Base-by-base conservation (phyloP, 2,329 filamentous ascomycete genomes). In the Scleromitrula shiraiana region DNA sequence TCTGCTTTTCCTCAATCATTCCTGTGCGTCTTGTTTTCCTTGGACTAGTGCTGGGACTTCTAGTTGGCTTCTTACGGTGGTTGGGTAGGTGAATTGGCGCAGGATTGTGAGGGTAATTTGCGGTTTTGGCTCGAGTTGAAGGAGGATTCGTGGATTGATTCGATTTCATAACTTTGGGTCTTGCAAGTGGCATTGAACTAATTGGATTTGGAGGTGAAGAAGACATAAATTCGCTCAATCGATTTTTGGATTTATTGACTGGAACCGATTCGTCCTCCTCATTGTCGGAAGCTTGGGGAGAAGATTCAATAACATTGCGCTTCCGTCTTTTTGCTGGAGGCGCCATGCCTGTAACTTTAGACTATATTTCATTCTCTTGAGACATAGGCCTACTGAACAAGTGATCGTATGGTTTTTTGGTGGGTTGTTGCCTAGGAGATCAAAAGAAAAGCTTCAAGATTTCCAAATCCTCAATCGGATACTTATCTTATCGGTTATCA, bases 1-100 rank as follows among this genome's bases (percentile, higher is more conserved):
- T 77, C 5, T 70, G 72, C 53, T 71, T 77, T 44, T 76, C 74
- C 6, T 70, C 70, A 5, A 62, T 38, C 51, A 70, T 73, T n/a
- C 58, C 60, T 66, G 58, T 65, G 36, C 55, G 54, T 50, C 59
- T 66, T 47, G 56, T 47, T 56, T 72, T 73, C 49, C 70, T 65
- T 0, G 75, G 74, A 52, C 74, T 77, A 14, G 65, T 62, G 50
- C 68, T 74, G 53, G 46, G 55, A 53, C 52, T 64, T 47, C 57
- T 62, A 53, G 33, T 62, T 40, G 39, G 59, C 57, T 33, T 60
- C 30, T 55, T 62, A 37, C 56, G 49, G 53, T 61, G 58, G 49
- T 62, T 62, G 10, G 59, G 52, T 9, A 59, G 55, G 43, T 55
- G 49, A 27, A 57, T 52, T n/a, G 61, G 56, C 7, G 60, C 57